Conservation (phyloP, 192 early-diverging fungal species). For the Thamnidium elegans region DNA sequence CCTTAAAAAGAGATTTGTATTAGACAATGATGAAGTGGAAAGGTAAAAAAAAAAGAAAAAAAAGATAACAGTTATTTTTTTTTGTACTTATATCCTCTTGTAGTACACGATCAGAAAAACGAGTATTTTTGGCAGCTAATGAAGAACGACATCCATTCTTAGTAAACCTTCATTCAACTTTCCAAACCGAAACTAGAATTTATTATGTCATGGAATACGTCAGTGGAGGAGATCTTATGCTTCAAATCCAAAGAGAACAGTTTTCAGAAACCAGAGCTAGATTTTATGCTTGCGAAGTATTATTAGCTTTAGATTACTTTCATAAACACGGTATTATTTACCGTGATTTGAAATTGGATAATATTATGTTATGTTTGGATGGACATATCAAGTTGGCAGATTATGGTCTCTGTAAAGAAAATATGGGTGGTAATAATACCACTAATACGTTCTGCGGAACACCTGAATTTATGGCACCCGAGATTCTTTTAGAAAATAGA, state of each 20-base stretch:
- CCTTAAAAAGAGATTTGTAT: conserved; percentile 95
- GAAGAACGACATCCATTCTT: conserved; percentile 91
- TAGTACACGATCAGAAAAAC: conserved; percentile 88
- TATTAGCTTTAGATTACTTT: conserved; percentile 93
- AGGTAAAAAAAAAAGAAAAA: conserved; percentile 36
- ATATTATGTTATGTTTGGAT: conserved; percentile 70
- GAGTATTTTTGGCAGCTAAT: conserved; percentile 91
- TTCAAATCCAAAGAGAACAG: conserved; percentile 90
- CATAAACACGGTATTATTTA: conserved; percentile 92
- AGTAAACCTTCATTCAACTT: conserved; percentile 93
- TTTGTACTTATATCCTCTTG: not conserved
- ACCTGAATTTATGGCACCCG: conserved; percentile 88
- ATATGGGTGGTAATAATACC: conserved; percentile 62
- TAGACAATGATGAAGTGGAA: conserved; percentile 97
- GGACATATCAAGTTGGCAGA: conserved; percentile 85
- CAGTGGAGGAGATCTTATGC: conserved; percentile 95
- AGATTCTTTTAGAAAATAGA: conserved; percentile 73
- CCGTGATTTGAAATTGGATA: conserved; percentile 81
- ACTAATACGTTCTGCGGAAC: conserved; percentile 85
- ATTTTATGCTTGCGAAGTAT: conserved; percentile 94
- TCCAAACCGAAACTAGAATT: conserved; percentile 90
- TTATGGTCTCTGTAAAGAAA: conserved; percentile 85
- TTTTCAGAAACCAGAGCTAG: conserved; percentile 85
- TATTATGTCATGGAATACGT: conserved; percentile 99
- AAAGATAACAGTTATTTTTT: not conserved